Evolutionary conservation across 345 rosid genomes (phyloP), one percentile per base, ranked within the genome.

Genomic region (Psidium guajava): DNA sequence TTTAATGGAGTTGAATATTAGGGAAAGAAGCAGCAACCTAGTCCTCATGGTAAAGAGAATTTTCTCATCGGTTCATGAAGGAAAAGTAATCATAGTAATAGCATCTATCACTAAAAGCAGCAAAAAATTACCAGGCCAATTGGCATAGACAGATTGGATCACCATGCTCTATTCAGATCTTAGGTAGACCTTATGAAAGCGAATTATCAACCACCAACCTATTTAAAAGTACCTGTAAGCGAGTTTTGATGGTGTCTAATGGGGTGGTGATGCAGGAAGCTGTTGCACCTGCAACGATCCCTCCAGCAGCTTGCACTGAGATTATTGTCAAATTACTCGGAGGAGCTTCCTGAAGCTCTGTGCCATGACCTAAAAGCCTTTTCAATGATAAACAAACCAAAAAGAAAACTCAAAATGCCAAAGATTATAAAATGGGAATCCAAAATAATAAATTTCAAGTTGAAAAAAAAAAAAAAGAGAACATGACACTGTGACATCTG

Each of bases 251-350:
- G 47, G 98, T 97, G 91, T 97, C 99, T 90, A 97, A 85, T 61
- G 99, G 99, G 56, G 98, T 95, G 44, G 98, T 95, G 89, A 97
- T 93, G 86, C 94, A 91, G 85, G 99, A 95, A 36, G 99, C 98
- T 82, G 98, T 93, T 84, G 98, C 99, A 87, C 99, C 99, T 0
- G 98, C 98, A 74, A 96, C 91, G 85, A 97, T 88, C 85, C 99
- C 99, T 90, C 99, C 99, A 59, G 89, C 87, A 83, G 96, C 98
- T 91, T 97, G 98, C 89, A 97, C 99, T 44, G 91, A 74, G 75
- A 94, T 89, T 87, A 97, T 90, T 85, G 86, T 95, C 85, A 83
- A 87, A 83, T 89, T 85, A 87, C 93, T 90, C 59, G 96, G 94
- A 87, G 91, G 84, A 83, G 89, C 88, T 59, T 83, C 88, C 84